Percentiles rank a stretch among this genome's conserved stretches.
phyloP scores from a whole-genome alignment of 805 yeast genomes.

The Schwanniomyces sp. region DNA sequence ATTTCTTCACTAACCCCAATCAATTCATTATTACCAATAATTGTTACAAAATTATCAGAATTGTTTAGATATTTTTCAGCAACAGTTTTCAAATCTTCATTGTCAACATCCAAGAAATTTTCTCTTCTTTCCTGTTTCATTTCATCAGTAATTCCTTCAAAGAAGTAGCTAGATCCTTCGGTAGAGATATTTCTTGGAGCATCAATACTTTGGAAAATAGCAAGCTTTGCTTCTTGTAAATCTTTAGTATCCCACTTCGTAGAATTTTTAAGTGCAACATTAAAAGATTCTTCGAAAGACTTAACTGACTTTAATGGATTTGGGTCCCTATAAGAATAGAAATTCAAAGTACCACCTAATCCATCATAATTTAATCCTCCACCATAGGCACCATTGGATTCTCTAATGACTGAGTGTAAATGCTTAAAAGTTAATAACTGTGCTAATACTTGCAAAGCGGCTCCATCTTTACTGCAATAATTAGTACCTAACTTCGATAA shows the following conservation, averaged over 20 bases:
- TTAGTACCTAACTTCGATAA: conserved; percentile 64
- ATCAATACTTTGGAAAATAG: conserved; percentile 89
- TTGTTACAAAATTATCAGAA: conserved; percentile 29
- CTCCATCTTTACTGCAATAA: conserved; percentile 73
- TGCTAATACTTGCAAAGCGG: conserved; percentile 79
- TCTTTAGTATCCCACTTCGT: conserved; percentile 57
- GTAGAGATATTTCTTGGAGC: conserved; percentile 80
- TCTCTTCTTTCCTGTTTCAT: conserved; percentile 81
- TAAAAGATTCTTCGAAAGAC: conserved; percentile 55
- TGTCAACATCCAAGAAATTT: conserved; percentile 63
- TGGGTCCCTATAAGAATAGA: conserved; percentile 93
- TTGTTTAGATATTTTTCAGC: conserved; percentile 62
- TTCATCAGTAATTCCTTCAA: conserved; percentile 71
- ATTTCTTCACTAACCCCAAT: conserved; percentile 16
- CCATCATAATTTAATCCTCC: conserved; percentile 89
- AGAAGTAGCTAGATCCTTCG: conserved; percentile 71
- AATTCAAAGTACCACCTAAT: conserved; percentile 74
- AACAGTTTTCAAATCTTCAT: conserved; percentile 60
- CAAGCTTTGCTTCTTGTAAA: conserved; percentile 84
- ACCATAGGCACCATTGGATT: conserved; percentile 97
- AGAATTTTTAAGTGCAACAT: conserved; percentile 37
- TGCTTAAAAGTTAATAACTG: conserved; percentile 79
- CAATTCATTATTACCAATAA: conserved; percentile 44
- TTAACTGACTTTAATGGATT: conserved; percentile 69
- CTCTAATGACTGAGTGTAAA: conserved; percentile 86